Conservation (phyloP, 2,329 filamentous ascomycete species). For the Claviceps purpurea region DNA sequence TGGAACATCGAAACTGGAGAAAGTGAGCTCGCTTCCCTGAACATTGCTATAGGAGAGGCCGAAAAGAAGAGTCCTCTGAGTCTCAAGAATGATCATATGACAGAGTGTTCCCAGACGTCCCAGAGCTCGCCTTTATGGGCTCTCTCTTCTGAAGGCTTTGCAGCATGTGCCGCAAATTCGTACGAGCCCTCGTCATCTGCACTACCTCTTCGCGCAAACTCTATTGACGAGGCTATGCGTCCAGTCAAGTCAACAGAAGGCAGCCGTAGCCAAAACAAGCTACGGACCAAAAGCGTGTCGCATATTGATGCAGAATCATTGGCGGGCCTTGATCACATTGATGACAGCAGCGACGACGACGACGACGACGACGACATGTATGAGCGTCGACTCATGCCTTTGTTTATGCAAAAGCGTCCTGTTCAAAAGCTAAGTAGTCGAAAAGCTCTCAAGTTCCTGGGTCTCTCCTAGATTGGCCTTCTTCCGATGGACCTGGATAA, state of each 20-base stretch:
- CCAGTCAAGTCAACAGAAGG: slow-evolving; percentile 18
- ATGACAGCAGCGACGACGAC: slow-evolving; percentile 24
- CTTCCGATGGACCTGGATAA: no score
- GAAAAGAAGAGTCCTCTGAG: slow-evolving; percentile 12
- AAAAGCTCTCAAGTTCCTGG: slow-evolving; percentile 42
- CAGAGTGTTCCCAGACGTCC: slow-evolving; percentile 16
- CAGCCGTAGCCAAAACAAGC: slow-evolving; percentile 16
- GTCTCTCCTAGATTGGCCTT: slow-evolving; percentile 23
- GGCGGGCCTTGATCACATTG: slow-evolving; percentile 22
- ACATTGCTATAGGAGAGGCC: slow-evolving; percentile 15
- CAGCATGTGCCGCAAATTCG: neutral
- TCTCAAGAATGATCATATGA: slow-evolving; percentile 14
- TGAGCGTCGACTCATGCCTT: slow-evolving; percentile 39
- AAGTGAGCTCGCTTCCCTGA: slow-evolving; percentile 23
- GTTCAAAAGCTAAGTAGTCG: slow-evolving; percentile 28
- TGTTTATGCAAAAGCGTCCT: slow-evolving; percentile 25
- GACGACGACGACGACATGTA: slow-evolving; percentile 24
- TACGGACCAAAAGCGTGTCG: slow-evolving; percentile 11
- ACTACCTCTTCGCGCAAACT: slow-evolving; percentile 5
- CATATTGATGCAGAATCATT: slow-evolving; percentile 17
- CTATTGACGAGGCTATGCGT: slow-evolving; percentile 11
- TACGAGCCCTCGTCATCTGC: slow-evolving; percentile 4
- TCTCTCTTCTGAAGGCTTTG: neutral
- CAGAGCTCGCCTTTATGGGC: slow-evolving; percentile 11
- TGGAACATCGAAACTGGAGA: slow-evolving; percentile 26